Conservation (phyloP, 1,284 basidiomycete genomes). For the Hortiboletus rubellus region DNA sequence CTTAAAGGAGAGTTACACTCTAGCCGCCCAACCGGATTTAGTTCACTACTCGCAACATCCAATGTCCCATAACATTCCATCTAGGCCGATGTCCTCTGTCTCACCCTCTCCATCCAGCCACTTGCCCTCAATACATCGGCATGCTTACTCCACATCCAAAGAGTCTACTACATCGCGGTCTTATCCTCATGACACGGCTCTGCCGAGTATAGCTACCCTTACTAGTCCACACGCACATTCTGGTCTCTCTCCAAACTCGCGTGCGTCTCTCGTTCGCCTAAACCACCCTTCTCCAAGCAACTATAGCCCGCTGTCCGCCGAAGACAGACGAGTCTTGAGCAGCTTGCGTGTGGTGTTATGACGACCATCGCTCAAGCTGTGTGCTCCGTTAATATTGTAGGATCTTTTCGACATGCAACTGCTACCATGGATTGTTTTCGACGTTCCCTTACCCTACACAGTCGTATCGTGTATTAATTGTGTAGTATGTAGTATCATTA, state of each 20-base stretch:
- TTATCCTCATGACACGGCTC: slow-evolving; percentile 14
- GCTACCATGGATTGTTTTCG: background rate
- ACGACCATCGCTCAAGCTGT: background rate
- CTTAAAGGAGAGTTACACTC: slow-evolving; percentile 20
- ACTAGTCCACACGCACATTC: slow-evolving; percentile 22
- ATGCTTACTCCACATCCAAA: slow-evolving; percentile 26
- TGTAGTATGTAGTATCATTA: background rate
- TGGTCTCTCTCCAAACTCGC: slow-evolving; percentile 26
- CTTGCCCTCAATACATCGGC: slow-evolving; percentile 27
- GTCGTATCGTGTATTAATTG: background rate
- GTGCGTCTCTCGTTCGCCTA: slow-evolving; percentile 24
- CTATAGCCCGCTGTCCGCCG: slow-evolving; percentile 54
- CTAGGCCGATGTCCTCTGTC: slow-evolving; percentile 40
- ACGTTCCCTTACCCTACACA: slow-evolving; percentile 7
- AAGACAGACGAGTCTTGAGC: slow-evolving; percentile 56
- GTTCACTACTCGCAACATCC: slow-evolving; percentile 15
- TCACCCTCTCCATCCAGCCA: slow-evolving; percentile 39
- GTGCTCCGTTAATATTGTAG: slow-evolving; percentile 12
- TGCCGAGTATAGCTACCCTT: slow-evolving; percentile 28
- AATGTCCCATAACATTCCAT: slow-evolving; percentile 32
- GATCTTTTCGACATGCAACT: background rate
- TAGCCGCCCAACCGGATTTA: slow-evolving; percentile 3
- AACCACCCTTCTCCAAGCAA: slow-evolving; percentile 31
- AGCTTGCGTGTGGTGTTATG: slow-evolving; percentile 56
- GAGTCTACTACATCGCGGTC: slow-evolving; percentile 12